These are phyloP conservation scores for Chaetomium cochliodes DNA, from an alignment of 495 filamentous ascomycete genomes.

Conservation along the genomic window DNA sequence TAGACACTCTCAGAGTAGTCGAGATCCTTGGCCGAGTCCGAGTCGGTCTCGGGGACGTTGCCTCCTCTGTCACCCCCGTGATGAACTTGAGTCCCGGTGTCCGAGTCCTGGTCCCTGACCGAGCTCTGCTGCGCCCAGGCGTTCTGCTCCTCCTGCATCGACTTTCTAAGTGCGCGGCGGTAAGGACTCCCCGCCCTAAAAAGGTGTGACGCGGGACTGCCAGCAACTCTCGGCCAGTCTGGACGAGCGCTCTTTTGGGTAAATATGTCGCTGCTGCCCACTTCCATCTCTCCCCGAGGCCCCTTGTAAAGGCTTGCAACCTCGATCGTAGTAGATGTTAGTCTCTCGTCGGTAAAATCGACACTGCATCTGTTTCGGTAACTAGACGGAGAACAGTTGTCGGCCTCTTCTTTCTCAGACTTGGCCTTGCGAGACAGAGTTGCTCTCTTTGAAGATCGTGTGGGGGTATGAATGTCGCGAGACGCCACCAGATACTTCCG, in stretches of 20 bases:
- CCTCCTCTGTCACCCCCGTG: neutral
- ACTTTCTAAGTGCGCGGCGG: constrained; percentile 49
- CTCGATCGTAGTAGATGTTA: constrained; percentile 1
- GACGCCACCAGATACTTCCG: neutral
- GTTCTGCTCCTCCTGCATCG: constrained; percentile 38
- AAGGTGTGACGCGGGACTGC: constrained; percentile 46
- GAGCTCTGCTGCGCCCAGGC: constrained; percentile 31
- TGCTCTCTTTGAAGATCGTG: neutral
- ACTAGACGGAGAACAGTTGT: neutral
- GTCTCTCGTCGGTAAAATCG: neutral
- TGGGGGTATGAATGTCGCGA: constrained; percentile 4
- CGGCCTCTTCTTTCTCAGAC: neutral
- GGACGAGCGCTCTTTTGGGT: constrained; percentile 14
- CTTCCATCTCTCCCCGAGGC: constrained; percentile 15
- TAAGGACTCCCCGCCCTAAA: constrained; percentile 57
- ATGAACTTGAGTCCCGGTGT: constrained; percentile 21
- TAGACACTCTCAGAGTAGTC: constrained; percentile 47
- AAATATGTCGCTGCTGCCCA: constrained; percentile 4
- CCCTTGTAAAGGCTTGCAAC: neutral
- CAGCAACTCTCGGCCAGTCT: constrained; percentile 43
- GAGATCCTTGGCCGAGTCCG: constrained; percentile 35
- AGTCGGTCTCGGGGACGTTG: constrained; percentile 19
- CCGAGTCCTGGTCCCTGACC: constrained; percentile 19
- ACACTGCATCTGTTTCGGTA: neutral
- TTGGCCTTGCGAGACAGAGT: neutral